Evolutionary conservation across 805 yeast species (phyloP).

Genomic region (Candida lessepsii): DNA sequence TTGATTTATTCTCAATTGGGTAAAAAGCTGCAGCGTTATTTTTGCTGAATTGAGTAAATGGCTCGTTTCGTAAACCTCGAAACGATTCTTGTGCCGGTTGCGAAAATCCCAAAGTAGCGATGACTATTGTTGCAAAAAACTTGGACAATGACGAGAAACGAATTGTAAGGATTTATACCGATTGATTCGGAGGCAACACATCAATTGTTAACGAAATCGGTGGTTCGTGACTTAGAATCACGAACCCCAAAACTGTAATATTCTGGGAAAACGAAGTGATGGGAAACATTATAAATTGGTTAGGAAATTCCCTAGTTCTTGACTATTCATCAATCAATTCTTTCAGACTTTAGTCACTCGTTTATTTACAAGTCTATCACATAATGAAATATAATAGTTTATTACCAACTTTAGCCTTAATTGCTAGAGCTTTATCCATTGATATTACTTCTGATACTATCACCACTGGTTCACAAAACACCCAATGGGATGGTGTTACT

Average conservation of each 20-base stretch:
- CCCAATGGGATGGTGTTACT: slow-evolving; percentile 20
- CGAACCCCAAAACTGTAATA: background rate
- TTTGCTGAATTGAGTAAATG: background rate
- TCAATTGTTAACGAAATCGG: background rate
- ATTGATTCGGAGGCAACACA: background rate
- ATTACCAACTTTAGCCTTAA: slow-evolving; percentile 16
- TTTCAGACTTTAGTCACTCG: slow-evolving; percentile 11
- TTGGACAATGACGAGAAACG: slow-evolving; percentile 1
- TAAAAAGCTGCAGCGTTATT: background rate
- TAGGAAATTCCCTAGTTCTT: background rate
- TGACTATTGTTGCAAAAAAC: slow-evolving; percentile 6
- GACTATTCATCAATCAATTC: background rate
- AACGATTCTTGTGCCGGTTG: background rate
- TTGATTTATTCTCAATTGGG: background rate
- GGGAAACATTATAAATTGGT: background rate
- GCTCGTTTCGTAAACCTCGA: background rate
- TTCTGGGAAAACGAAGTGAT: background rate
- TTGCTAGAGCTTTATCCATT: slow-evolving; percentile 16
- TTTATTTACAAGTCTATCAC: slow-evolving; percentile 7
- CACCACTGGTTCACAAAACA: slow-evolving; percentile 15
- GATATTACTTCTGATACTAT: slow-evolving; percentile 17
- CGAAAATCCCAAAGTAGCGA: background rate
- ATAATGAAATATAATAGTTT: slow-evolving; percentile 15
- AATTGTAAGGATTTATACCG: background rate
- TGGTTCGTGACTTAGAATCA: background rate